Evolutionary conservation across 352 stramenopile genomes (phyloP).

Genomic region (Phytophthora crassamura): DNA sequence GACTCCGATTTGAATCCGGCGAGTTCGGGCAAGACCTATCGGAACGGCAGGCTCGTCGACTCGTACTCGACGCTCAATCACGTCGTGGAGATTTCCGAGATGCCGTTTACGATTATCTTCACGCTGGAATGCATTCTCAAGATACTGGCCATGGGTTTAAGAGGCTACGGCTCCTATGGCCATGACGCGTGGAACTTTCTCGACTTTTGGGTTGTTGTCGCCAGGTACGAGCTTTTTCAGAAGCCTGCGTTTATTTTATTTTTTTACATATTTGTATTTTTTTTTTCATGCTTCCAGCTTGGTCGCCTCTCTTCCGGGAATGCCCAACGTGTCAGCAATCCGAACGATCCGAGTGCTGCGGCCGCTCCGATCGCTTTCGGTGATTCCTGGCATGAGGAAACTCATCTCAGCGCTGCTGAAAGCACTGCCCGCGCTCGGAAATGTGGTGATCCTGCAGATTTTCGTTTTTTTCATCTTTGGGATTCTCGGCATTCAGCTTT

Average conservation of each 20-base stretch:
- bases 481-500: slow-evolving; percentile 92
- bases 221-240: slow-evolving; percentile 49
- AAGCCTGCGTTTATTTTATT: neutral
- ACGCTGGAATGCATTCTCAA: slow-evolving; percentile 90
- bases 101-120: slow-evolving; percentile 91
- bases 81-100: slow-evolving; percentile 75
- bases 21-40: slow-evolving; percentile 50
- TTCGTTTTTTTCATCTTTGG: slow-evolving; percentile 94
- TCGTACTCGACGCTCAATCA: slow-evolving; percentile 61
- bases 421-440: slow-evolving; percentile 86
- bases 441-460: slow-evolving; percentile 90
- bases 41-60: slow-evolving; percentile 44
- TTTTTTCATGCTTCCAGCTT: slow-evolving; percentile 40
- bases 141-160: slow-evolving; percentile 88
- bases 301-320: slow-evolving; percentile 56
- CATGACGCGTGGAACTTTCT: slow-evolving; percentile 92
- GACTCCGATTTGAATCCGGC: slow-evolving; percentile 67
- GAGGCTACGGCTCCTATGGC: slow-evolving; percentile 74
- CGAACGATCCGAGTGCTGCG: slow-evolving; percentile 90
- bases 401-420: slow-evolving; percentile 88
- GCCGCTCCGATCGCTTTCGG: slow-evolving; percentile 87
- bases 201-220: slow-evolving; percentile 93
- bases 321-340: slow-evolving; percentile 84
- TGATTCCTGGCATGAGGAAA: slow-evolving; percentile 81
- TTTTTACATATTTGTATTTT: neutral